Percentiles rank a stretch among this genome's conserved stretches.
Conservation (phyloP, 306 rosid genomes). For the Vigna unguiculata region DNA sequence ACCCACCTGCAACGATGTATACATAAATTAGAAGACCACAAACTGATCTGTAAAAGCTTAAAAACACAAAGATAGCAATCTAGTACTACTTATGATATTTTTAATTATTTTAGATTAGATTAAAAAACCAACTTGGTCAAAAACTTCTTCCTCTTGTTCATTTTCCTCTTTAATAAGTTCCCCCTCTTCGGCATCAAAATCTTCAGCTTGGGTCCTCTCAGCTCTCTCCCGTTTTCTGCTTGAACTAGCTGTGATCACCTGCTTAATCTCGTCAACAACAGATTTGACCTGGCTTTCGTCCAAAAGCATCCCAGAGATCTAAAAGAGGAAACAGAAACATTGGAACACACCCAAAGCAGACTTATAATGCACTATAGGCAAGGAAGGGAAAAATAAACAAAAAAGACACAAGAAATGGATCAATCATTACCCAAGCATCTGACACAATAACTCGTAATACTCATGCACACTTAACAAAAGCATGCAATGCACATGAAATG, state of each 20-base stretch:
- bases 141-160: constrained; percentile 99
- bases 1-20: constrained; percentile 72
- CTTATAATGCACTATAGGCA: constrained; percentile 1
- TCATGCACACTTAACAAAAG: constrained; percentile 10
- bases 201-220: constrained; percentile 92
- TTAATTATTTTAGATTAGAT: not conserved
- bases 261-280: constrained; percentile 88
- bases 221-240: constrained; percentile 89
- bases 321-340: constrained; percentile 36
- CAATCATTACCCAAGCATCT: not conserved
- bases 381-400: not conserved
- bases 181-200: constrained; percentile 94
- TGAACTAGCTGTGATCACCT: constrained; percentile 94
- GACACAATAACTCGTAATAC: not conserved
- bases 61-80: not conserved
- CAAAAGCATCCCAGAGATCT: constrained; percentile 90
- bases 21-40: constrained; percentile 21
- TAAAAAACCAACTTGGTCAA: constrained; percentile 83
- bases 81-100: not conserved
- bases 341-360: constrained; percentile 19
- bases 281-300: constrained; percentile 90
- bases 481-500: not conserved
- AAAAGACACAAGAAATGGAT: not conserved
- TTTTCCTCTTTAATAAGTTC: constrained; percentile 96
- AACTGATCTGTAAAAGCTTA: constrained; percentile 14